phyloP scores from a whole-genome alignment of 257 asterid species.

The Ballota nigra region DNA sequence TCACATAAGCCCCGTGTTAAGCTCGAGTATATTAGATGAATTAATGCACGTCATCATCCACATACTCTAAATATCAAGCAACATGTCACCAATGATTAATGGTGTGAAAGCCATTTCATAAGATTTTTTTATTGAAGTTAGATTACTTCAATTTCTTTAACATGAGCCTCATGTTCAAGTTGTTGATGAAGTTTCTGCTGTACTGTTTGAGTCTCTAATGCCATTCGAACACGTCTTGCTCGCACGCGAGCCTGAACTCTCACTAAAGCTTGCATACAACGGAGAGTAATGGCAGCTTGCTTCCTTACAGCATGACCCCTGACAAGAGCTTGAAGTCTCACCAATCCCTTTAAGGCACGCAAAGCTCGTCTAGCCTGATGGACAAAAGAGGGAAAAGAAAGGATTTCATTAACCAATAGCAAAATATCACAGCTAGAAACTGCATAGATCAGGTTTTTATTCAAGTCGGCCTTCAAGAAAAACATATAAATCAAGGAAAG shows the following conservation, averaged over 20 bases:
- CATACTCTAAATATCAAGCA: background rate
- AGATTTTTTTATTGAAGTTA: background rate
- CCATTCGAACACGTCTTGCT: conserved; percentile 93
- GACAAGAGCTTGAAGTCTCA: conserved; percentile 98
- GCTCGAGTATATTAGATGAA: background rate
- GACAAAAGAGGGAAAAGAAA: conserved; percentile 4
- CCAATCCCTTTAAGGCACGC: conserved; percentile 96
- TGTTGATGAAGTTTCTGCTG: conserved; percentile 76
- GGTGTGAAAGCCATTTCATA: background rate
- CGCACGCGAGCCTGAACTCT: conserved; percentile 99
- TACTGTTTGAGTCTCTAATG: conserved; percentile 74
- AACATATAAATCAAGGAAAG: conserved; percentile 12
- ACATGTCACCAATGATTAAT: conserved; percentile 7
- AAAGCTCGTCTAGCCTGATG: conserved; percentile 94
- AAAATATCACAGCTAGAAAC: conserved; percentile 2
- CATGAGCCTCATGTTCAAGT: conserved; percentile 72
- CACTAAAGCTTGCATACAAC: conserved; percentile 99
- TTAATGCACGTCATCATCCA: background rate
- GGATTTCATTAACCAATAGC: background rate
- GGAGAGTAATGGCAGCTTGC: conserved; percentile 93
- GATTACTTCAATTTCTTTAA: conserved; percentile 88
- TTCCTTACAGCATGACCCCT: conserved; percentile 99
- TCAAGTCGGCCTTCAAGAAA: background rate
- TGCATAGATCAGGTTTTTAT: background rate
- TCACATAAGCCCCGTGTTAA: conserved; percentile 66